A percentile compares a stretch with the other conserved stretches of the same genome.
Conservation (phyloP, 1,284 basidiomycete species). For the Malassezia brasiliensis region DNA sequence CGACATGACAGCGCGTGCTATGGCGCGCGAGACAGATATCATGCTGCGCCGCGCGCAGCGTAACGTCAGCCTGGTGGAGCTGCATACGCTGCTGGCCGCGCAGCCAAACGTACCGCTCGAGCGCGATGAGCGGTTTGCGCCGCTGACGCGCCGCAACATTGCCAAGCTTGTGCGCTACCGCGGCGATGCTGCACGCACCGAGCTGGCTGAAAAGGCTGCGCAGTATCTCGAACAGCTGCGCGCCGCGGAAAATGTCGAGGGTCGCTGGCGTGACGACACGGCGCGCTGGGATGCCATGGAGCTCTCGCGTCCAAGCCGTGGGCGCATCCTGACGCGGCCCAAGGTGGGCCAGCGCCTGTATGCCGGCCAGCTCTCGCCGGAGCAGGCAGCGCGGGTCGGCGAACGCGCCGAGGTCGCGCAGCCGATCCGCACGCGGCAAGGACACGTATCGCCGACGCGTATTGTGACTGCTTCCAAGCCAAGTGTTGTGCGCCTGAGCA, state of each 20-base stretch:
- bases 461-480: constrained; percentile 21
- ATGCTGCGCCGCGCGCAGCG: constrained; percentile 25
- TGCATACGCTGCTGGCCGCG: constrained; percentile 4
- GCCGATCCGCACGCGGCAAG: constrained; percentile 8
- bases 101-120: constrained; percentile 26
- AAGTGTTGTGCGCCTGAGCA: constrained; percentile 39
- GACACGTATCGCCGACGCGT: constrained; percentile 5
- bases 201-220: constrained; percentile 25
- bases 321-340: constrained; percentile 29
- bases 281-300: constrained; percentile 16
- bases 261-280: constrained; percentile 23
- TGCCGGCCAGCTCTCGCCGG: constrained; percentile 20
- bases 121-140: constrained; percentile 29
- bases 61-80: constrained; percentile 17
- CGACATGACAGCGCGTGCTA: constrained; percentile 41
- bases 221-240: constrained; percentile 31
- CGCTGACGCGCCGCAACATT: constrained; percentile 33
- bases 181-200: constrained; percentile 26
- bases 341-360: constrained; percentile 19
- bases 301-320: constrained; percentile 17
- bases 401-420: background rate
- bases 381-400: constrained; percentile 12
- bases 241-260: constrained; percentile 28
- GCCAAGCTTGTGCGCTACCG: constrained; percentile 35
- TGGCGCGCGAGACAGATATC: constrained; percentile 28